Base-by-base conservation (phyloP, 352 stramenopile species). In the Globisporangium perplexum region DNA sequence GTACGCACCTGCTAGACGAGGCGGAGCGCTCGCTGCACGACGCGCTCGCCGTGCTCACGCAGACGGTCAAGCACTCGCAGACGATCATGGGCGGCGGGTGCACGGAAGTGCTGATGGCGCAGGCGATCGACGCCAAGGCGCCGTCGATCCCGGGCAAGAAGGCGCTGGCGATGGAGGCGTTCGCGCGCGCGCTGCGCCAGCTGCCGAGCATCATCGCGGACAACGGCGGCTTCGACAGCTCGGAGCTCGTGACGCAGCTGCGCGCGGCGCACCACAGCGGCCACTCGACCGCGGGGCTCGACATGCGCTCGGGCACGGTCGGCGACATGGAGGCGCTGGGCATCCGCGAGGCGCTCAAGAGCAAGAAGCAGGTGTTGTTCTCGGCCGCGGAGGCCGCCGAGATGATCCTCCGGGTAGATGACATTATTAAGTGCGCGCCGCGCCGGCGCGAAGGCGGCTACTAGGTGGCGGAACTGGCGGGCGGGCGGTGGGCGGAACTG, bases 371-470 rank as follows among this genome's bases (percentile, higher is more conserved):
- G 64, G 96, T 99, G 59, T 71, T 99, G 7, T 86, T 98, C 35
- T 98, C 93, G 66, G 97, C 97, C 1, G 93, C 94, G 8, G 98
- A 99, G 74, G 97, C 98, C 4, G 97, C 97, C 5, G 97, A 99
- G 71, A 99, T 99, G 96, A 98, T 99, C 74, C 76, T 99, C 58
- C 84, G 98, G 66, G 96, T 99, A 58, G 98, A 99, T 74, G 95
- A 98, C 81, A 98, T 98, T 79, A 97, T 98, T 75, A 97, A 98
- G 65, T 93, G 74, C 53, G 96, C 95, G 22, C 96, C 96, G 42
- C 80, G 94, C 55, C 69, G 77, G 64, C 72, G 70, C 53, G 68
- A 83, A 39, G 72, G 72, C 62, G 66, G 74, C 51, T 83, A 83
- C 41, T 60, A 50, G 22, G 28, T 24, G 12, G 41, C 41, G 41